Evolutionary conservation across 441 rosid species (phyloP).

Genomic region (Corymbia calophylla): DNA sequence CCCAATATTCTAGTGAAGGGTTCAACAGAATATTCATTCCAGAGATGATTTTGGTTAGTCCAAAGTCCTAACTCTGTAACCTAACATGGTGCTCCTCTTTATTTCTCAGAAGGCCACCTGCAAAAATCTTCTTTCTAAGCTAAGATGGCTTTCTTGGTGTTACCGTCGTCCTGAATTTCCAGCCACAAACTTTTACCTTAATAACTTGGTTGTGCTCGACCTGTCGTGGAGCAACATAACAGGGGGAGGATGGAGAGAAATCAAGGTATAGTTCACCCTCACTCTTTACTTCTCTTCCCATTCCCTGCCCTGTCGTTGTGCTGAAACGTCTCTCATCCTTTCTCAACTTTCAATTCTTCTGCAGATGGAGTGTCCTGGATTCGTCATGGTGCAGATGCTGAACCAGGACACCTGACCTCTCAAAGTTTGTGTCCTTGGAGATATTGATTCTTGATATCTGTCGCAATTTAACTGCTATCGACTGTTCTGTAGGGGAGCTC

Average conservation of each 20-base stretch:
- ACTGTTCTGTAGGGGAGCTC: background rate
- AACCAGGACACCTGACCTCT: background rate
- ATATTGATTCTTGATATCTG: background rate
- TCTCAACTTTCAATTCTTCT: background rate
- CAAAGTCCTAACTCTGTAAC: background rate
- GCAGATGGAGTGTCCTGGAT: background rate
- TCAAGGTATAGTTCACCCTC: background rate
- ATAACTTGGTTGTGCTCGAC: background rate
- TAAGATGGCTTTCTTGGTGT: background rate
- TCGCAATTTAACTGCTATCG: background rate
- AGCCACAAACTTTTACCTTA: background rate
- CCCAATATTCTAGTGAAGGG: background rate
- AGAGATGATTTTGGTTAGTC: background rate
- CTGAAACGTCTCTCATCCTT: background rate
- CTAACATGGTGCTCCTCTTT: background rate
- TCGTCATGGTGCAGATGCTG: background rate
- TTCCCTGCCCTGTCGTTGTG: background rate
- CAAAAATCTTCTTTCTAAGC: background rate
- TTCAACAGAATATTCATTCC: background rate
- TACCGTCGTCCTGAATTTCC: background rate
- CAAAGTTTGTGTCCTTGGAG: background rate
- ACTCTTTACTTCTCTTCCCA: background rate
- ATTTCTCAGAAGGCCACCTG: background rate
- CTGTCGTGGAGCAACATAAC: background rate
- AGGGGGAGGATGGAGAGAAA: background rate